Percentiles rank a stretch among this genome's conserved stretches.
These are phyloP conservation scores for Fusarium sp. DNA, from an alignment of 2,329 filamentous ascomycete genomes.

Conservation along the genomic window DNA sequence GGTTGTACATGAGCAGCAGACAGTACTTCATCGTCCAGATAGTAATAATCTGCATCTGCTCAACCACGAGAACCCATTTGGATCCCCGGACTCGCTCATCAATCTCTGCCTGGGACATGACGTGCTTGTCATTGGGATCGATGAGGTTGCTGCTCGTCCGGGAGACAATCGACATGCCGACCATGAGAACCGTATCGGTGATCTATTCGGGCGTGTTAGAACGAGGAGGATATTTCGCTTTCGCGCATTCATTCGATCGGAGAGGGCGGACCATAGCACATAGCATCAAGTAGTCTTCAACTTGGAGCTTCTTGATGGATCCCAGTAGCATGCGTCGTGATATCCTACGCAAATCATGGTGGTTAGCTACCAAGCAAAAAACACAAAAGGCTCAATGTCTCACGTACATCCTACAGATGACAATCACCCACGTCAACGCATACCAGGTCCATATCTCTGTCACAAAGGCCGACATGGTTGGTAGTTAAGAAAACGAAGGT, in stretches of 20 bases:
- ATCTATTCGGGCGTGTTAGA: slow-evolving; percentile 41
- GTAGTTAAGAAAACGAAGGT: neutral
- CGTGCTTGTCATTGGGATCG: slow-evolving; percentile 59
- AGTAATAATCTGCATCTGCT: slow-evolving; percentile 69
- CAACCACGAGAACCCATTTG: slow-evolving; percentile 71
- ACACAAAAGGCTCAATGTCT: neutral
- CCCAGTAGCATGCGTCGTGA: slow-evolving; percentile 54
- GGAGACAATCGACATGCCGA: slow-evolving; percentile 64
- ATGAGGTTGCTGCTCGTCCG: slow-evolving; percentile 70
- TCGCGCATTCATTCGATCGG: neutral
- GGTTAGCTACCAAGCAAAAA: neutral
- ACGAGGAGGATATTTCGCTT: neutral
- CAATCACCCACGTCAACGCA: slow-evolving; percentile 51
- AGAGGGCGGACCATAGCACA: slow-evolving; percentile 57
- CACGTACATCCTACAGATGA: slow-evolving; percentile 54
- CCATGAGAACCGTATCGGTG: slow-evolving; percentile 65
- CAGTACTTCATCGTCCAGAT: slow-evolving; percentile 68
- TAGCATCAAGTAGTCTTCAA: slow-evolving; percentile 67
- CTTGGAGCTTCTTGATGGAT: slow-evolving; percentile 61
- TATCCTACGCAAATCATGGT: slow-evolving; percentile 37
- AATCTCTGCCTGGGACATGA: slow-evolving; percentile 51
- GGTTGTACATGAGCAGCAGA: slow-evolving; percentile 66
- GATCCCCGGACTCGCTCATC: slow-evolving; percentile 60
- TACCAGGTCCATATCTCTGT: slow-evolving; percentile 60
- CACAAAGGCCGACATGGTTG: slow-evolving; percentile 45